Base-by-base conservation (phyloP, 1,284 basidiomycete genomes). In the Melampsora abietis-canadensis region DNA sequence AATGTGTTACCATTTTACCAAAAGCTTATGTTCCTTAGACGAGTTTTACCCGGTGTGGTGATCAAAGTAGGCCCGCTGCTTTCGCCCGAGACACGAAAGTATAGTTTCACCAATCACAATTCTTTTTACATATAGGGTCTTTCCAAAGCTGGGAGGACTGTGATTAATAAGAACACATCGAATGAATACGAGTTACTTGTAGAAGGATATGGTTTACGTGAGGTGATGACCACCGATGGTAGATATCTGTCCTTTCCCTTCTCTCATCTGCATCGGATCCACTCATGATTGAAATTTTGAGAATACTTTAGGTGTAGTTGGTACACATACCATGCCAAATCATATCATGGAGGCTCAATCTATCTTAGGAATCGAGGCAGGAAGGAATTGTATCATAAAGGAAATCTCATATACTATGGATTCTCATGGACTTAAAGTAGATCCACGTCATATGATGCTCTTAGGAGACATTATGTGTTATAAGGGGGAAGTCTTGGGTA, bases 401-500 rank as follows among this genome's bases (percentile, higher is more conserved):
- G 94, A 99, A 75, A 75, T 75, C 24, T 75, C 73, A 31, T 75
- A 75, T 34, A 75, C 73, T 17, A 99, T 99, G 96, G 87, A 88
- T 77, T 91, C 89, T 69, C 96, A 99, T 84, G 94, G 94, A 79
- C 95, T 99, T 92, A 94, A 89, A 76, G 98, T 99, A 80, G 96
- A 99, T 82, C 95, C 95, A 76, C 91, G 96, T 73, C 96, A 99
- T 83, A 92, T 98, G 80, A 98, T 98, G 93, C 84, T 99, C 66
- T 87, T 99, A 14, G 96, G 94, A 63, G 96, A 99, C 82, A 93
- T 98, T 76, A 99, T 99, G 96, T 90, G 89, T 44, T 98, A 97
- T 85, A 99, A 99, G 88, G 96, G 96, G 70, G 95, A 98, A 82
- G 94, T 99, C 6, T 85, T 99, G 70, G 96, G 96, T 73, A 98